Base-by-base conservation (phyloP, 1,284 basidiomycete species). In the Microbotryum saponariae region DNA sequence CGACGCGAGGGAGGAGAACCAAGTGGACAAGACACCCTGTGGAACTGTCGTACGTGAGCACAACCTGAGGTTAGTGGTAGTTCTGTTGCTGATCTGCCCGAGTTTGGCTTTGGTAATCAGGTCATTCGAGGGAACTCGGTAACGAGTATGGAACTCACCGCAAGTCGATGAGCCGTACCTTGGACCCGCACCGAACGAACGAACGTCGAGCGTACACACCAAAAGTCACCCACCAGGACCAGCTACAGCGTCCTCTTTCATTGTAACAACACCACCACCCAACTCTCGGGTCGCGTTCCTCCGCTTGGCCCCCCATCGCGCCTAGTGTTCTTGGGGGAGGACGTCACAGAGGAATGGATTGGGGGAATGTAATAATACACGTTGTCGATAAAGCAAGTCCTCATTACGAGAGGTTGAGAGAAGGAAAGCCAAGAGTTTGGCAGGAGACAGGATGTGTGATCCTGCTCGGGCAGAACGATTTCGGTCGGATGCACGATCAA, bases 121-220 rank as follows among this genome's bases (percentile, higher is more conserved):
- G 90, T 96, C 67, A 89, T 96, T 72, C 88, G 91, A 62, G 92
- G 92, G 60, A 94, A 92, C 79, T 93, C 89, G 66, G 90, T 96
- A 52, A 90, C 89, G 52, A 90, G 88, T 59, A 89, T 91, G 86
- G 89, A 91, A 76, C 20, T 65, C n/a, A 51, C 62, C 47, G 67
- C 65, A 10, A 51, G 58, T 18, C 61, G 67, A 54, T 53, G 51
- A 53, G 25, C 10, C n/a, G 20, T 18, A 23, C 48, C 4, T 12
- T 49, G 48, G 37, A 42, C 12, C 37, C 10, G 25, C 25, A 25
- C 6, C 8, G 9, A 42, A 42, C 37, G 37, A 42, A 42, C 37
- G 37, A 42, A 42, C 16, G 37, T 16, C 37, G 37, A 42, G 12
- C 12, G 16, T 4, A 12, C 25, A 25, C 25, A 25, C 25, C 37